These are phyloP conservation scores for Cinnamomum micranthum DNA, from an alignment of 164 flowering plant species.

Conservation along the genomic window DNA sequence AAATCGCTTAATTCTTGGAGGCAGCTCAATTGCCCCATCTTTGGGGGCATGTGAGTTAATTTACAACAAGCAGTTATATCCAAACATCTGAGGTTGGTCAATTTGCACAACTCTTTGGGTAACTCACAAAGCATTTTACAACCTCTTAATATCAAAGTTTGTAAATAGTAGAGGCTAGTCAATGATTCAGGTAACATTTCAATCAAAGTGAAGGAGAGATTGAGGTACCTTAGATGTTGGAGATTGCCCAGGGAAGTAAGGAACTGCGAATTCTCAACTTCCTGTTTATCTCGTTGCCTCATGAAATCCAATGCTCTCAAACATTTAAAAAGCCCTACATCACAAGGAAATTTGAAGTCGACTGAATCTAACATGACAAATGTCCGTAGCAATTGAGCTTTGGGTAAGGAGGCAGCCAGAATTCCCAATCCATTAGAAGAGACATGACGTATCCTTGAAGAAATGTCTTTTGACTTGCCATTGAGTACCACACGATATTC, in stretches of 20 bases:
- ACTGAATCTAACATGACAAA: background rate
- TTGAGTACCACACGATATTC: background rate
- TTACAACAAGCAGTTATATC: background rate
- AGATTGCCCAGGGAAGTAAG: background rate
- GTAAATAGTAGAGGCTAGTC: background rate
- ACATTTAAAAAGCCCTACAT: too few relatives aligned
- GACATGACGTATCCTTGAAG: background rate
- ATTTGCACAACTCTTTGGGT: background rate
- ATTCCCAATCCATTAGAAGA: background rate
- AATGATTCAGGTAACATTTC: slow-evolving; percentile 11
- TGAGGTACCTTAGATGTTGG: slow-evolving; percentile 8
- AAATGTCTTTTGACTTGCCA: background rate
- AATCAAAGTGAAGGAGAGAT: slow-evolving; percentile 4
- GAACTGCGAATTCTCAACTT: background rate
- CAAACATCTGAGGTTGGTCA: background rate
- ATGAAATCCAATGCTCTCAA: background rate
- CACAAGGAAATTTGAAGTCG: background rate
- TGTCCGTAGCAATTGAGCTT: background rate
- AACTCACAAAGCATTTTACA: background rate
- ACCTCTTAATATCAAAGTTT: background rate
- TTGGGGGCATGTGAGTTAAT: background rate
- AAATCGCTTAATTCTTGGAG: background rate
- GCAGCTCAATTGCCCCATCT: background rate
- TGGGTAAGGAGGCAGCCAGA: background rate
- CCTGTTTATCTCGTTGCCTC: too few relatives aligned